Conservation (phyloP, 345 rosid species). For the Hibiscus mutabilis region DNA sequence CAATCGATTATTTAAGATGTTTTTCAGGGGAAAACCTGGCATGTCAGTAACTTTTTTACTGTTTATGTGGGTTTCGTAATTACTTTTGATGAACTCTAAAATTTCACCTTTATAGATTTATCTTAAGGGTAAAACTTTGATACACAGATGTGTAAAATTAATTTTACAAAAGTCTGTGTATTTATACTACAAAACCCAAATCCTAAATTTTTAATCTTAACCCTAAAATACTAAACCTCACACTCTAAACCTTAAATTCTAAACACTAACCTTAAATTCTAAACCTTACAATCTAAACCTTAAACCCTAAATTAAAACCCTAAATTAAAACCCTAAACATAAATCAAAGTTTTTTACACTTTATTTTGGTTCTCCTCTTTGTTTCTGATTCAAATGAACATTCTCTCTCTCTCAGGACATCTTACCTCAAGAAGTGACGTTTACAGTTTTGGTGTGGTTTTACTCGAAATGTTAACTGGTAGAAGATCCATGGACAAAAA, state of each 20-base stretch:
- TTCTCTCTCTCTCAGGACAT: conserved; percentile 43
- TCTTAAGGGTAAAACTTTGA: too few relatives aligned
- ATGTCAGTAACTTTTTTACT: not conserved
- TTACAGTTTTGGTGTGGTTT: conserved; percentile 78
- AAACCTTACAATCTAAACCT: too few relatives aligned
- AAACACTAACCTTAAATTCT: too few relatives aligned
- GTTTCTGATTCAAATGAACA: not conserved
- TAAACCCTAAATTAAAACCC: too few relatives aligned
- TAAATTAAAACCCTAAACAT: too few relatives aligned
- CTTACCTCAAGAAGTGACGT: conserved; percentile 82
- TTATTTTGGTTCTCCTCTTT: not conserved
- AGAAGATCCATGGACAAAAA: conserved; percentile 78
- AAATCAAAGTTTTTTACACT: too few relatives aligned
- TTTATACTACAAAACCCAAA: too few relatives aligned
- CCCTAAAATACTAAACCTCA: too few relatives aligned
- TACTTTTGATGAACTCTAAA: not conserved
- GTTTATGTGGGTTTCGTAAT: not conserved
- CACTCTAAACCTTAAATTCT: too few relatives aligned
- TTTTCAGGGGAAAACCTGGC: not conserved
- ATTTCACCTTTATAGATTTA: not conserved
- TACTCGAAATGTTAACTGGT: conserved; percentile 74
- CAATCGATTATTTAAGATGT: not conserved
- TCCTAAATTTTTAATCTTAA: too few relatives aligned
- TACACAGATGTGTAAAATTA: too few relatives aligned
- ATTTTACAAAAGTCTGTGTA: too few relatives aligned